Percentiles rank a stretch among this genome's conserved stretches.
These are phyloP conservation scores for Larix kaempferi DNA, from an alignment of 75 land plant species.

Conservation along the genomic window DNA sequence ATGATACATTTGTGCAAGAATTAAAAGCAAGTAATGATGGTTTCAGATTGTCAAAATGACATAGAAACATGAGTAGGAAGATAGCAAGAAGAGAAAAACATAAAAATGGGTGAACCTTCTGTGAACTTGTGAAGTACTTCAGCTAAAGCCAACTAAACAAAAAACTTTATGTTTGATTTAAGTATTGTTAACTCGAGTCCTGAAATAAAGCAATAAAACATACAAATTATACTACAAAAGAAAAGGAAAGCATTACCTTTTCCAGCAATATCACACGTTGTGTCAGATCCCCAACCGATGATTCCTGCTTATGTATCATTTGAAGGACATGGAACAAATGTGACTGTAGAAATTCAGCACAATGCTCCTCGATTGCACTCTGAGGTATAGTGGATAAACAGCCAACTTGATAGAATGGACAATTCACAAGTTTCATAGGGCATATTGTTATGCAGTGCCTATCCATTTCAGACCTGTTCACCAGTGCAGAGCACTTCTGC, in stretches of 20 bases:
- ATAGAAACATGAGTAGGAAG: not conserved
- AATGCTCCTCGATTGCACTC: slow-evolving; percentile 45
- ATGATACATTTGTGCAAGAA: too few relatives aligned
- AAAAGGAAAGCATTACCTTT: slow-evolving; percentile 38
- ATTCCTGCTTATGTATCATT: slow-evolving; percentile 47
- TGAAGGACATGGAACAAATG: slow-evolving; percentile 61
- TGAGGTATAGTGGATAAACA: slow-evolving; percentile 60
- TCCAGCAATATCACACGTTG: slow-evolving; percentile 41
- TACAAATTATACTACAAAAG: not conserved
- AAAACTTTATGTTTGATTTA: not conserved
- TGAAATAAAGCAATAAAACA: not conserved
- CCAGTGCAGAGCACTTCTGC: slow-evolving; percentile 55
- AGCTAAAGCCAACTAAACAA: not conserved
- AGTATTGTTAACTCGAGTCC: not conserved
- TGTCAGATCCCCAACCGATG: slow-evolving; percentile 28
- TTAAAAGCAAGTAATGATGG: not conserved
- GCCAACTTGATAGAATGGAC: slow-evolving; percentile 79
- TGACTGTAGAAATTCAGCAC: slow-evolving; percentile 37
- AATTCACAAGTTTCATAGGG: slow-evolving; percentile 85
- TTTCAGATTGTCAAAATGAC: slow-evolving; percentile 1
- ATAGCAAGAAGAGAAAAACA: not conserved
- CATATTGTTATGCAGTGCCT: slow-evolving; percentile 80
- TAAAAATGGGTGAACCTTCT: not conserved
- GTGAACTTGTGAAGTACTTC: not conserved
- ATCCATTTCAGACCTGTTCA: slow-evolving; percentile 83